phyloP scores from a whole-genome alignment of 139 green algal genomes.

The Yamagishiella unicocca region DNA sequence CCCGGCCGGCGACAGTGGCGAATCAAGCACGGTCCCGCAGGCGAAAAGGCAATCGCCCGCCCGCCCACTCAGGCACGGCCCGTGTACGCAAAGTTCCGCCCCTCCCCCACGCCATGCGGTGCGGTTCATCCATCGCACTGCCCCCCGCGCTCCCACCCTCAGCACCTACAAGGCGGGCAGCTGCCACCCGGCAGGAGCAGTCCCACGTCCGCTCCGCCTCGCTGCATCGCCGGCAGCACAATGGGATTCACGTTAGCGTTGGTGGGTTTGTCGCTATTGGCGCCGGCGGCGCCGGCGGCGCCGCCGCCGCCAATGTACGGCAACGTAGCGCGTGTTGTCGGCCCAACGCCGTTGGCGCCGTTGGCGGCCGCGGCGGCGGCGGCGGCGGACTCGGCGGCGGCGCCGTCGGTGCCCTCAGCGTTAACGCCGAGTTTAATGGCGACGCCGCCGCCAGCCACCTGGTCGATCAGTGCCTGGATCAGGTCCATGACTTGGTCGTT shows the following conservation, averaged over 20 bases:
- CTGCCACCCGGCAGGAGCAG: background rate
- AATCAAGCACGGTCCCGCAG: too few relatives aligned
- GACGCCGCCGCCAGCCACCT: background rate
- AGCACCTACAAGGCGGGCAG: slow-evolving; percentile 19
- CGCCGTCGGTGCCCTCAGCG: background rate
- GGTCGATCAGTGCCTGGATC: background rate
- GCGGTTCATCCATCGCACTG: background rate
- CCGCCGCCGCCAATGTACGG: background rate
- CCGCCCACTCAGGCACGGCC: background rate
- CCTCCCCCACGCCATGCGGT: background rate
- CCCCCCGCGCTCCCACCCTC: background rate
- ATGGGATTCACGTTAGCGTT: slow-evolving; percentile 35
- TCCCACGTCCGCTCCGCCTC: background rate
- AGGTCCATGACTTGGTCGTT: background rate
- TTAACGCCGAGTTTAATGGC: slow-evolving; percentile 6
- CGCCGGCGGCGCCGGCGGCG: background rate
- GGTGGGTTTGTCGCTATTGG: background rate
- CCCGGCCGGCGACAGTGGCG: background rate
- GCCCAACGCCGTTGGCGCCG: background rate
- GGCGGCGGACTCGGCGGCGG: background rate
- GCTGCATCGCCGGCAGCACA: background rate
- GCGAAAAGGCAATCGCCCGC: background rate
- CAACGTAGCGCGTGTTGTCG: background rate
- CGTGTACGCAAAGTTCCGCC: background rate
- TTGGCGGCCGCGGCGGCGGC: background rate